phyloP scores from a whole-genome alignment of 768 basidiomycete genomes.

The Mycena metata region DNA sequence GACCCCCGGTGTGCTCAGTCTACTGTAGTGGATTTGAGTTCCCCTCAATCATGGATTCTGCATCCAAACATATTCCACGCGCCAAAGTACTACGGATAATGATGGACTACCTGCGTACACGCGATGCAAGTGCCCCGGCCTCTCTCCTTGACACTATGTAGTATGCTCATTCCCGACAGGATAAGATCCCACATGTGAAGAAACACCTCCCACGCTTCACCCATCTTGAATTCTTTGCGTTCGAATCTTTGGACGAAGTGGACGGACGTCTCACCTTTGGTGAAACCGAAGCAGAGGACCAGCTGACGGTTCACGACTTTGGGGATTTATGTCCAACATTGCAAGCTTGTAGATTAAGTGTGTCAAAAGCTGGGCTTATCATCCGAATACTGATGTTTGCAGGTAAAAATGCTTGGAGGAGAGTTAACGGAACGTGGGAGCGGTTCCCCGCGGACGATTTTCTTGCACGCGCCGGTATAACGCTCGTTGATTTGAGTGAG shows the following conservation, averaged over 20 bases:
- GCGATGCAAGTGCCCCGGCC: too few relatives aligned
- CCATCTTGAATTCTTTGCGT: neutral
- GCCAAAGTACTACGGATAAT: neutral
- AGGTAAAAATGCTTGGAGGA: neutral
- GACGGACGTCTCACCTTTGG: neutral
- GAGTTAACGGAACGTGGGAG: neutral
- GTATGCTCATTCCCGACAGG: too few relatives aligned
- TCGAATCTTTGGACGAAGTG: neutral
- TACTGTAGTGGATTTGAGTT: neutral
- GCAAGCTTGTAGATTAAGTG: neutral
- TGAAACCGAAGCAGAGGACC: neutral
- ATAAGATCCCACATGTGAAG: neutral
- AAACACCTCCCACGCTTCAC: neutral
- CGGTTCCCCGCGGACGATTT: neutral
- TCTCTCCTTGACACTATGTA: too few relatives aligned
- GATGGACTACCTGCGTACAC: too few relatives aligned
- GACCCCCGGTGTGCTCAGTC: neutral
- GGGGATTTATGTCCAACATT: neutral
- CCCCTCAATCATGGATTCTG: neutral
- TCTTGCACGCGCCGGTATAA: neutral
- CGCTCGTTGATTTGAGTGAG: too few relatives aligned
- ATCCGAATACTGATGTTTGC: neutral
- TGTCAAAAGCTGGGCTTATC: neutral
- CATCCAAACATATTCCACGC: neutral
- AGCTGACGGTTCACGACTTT: neutral